These are phyloP conservation scores for Boletus sensibilis DNA, from an alignment of 768 basidiomycete species.

Conservation along the genomic window DNA sequence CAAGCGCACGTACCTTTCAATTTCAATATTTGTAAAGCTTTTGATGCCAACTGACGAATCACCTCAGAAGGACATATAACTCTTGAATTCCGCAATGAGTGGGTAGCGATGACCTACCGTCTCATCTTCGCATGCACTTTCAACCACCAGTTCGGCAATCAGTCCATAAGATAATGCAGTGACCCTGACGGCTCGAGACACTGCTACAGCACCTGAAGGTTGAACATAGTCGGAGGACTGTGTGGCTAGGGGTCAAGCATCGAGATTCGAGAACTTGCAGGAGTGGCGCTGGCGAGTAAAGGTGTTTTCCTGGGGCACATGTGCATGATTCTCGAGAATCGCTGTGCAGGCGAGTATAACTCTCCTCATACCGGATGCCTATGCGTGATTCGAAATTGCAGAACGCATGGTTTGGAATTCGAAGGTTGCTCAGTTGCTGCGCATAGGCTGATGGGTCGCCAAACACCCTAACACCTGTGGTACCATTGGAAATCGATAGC, in stretches of 20 bases:
- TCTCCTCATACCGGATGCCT: background rate
- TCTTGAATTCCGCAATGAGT: background rate
- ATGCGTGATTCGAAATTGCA: background rate
- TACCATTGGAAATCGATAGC: background rate
- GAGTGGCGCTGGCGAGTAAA: constrained; percentile 6
- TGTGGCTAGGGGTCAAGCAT: background rate
- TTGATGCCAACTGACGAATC: background rate
- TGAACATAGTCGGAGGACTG: background rate
- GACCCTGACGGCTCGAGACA: background rate
- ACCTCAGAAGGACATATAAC: background rate
- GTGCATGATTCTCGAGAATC: background rate
- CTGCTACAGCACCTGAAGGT: background rate
- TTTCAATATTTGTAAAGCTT: background rate
- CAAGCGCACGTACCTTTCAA: background rate
- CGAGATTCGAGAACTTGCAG: background rate
- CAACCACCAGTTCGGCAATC: background rate
- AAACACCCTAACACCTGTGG: background rate
- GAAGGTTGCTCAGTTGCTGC: background rate
- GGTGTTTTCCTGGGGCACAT: too few relatives aligned
- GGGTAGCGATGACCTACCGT: background rate
- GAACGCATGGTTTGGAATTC: background rate
- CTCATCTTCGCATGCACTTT: background rate
- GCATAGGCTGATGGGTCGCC: background rate
- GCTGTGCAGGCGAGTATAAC: constrained; percentile 10
- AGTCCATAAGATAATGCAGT: background rate